Conservation (phyloP, 495 filamentous ascomycete species). For the Aspergillus taichungensis region DNA sequence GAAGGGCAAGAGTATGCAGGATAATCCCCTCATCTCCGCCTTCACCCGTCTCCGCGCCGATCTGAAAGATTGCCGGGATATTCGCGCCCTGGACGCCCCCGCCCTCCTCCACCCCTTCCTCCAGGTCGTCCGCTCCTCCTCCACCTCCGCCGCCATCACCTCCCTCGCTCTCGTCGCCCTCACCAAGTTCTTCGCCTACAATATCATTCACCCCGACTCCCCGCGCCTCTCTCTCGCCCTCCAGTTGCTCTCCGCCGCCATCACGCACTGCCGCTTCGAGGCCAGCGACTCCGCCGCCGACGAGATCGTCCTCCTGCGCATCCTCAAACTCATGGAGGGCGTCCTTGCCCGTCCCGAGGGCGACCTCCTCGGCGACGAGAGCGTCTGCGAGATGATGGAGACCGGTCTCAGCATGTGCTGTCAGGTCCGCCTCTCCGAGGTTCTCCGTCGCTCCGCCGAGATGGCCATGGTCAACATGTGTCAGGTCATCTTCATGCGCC, state of each 20-base stretch:
- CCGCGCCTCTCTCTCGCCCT: constrained; percentile 83
- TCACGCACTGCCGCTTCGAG: constrained; percentile 97
- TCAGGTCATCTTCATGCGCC: constrained; percentile 87
- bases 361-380: constrained; percentile 86
- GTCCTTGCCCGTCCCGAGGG: constrained; percentile 93
- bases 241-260: constrained; percentile 88
- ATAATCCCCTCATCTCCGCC: constrained; percentile 93
- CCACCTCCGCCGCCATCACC: constrained; percentile 92
- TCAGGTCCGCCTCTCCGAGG: constrained; percentile 81
- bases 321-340: constrained; percentile 94
- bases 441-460: constrained; percentile 83
- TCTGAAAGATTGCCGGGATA: constrained; percentile 88
- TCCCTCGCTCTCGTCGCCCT: constrained; percentile 91
- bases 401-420: constrained; percentile 96
- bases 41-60: constrained; percentile 87
- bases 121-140: constrained; percentile 93
- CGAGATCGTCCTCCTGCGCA: constrained; percentile 87
- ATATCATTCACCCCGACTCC: constrained; percentile 73
- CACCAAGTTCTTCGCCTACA: constrained; percentile 94
- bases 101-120: constrained; percentile 90
- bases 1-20: constrained; percentile 96
- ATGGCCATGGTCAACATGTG: constrained; percentile 99
- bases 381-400: constrained; percentile 99
- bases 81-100: constrained; percentile 80
- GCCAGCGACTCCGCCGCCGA: constrained; percentile 90